Percentiles rank a stretch among this genome's conserved stretches.
phyloP scores from a whole-genome alignment of 306 rosid species.

The Cicer yamashitae region DNA sequence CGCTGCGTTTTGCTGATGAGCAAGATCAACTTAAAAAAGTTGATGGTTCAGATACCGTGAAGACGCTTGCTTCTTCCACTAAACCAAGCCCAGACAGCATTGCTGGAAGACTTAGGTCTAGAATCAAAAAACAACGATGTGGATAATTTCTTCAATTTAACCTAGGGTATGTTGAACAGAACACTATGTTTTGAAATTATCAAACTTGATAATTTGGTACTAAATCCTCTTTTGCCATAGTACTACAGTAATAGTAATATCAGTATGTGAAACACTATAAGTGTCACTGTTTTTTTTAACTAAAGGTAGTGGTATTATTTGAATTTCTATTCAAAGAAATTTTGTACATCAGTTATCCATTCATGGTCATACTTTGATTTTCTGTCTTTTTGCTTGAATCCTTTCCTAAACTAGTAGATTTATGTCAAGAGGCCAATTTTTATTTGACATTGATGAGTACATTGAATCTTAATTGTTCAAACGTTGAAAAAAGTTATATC shows the following conservation, averaged over 20 bases:
- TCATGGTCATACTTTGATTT: not conserved
- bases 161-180: conserved; percentile 26
- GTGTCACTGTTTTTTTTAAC: not conserved
- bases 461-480: not conserved
- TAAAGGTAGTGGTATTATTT: not conserved
- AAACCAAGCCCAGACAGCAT: conserved; percentile 44
- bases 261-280: not conserved
- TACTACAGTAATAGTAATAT: not conserved
- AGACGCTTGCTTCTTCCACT: conserved; percentile 42
- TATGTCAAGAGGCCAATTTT: not conserved
- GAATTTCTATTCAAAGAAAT: not conserved
- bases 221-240: conserved; percentile 26
- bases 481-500: not conserved
- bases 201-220: conserved; percentile 22
- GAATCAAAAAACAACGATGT: conserved; percentile 48
- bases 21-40: conserved; percentile 41
- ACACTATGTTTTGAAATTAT: conserved; percentile 30
- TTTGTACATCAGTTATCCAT: not conserved
- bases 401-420: not conserved
- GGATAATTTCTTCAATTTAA: not conserved
- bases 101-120: conserved; percentile 64
- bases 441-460: not conserved
- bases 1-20: conserved; percentile 52
- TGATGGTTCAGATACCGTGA: not conserved
- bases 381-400: not conserved